These are phyloP conservation scores for Filobasidium wieringae DNA, from an alignment of 768 basidiomycete species.

Conservation along the genomic window DNA sequence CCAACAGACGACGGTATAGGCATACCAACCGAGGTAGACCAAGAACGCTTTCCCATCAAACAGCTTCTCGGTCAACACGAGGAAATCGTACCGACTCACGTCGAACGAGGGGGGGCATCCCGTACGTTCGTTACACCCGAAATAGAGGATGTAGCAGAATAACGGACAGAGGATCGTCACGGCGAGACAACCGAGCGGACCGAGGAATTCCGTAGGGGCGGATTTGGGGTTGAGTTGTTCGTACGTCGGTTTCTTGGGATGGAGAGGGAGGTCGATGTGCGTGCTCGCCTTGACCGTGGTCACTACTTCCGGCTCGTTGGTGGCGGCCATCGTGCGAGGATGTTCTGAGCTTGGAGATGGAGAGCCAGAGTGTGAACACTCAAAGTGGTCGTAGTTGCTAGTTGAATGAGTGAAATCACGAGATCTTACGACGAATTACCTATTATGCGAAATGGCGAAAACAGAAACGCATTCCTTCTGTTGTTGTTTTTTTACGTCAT, in stretches of 20 bases:
- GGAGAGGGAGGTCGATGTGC: slow-evolving; percentile 27
- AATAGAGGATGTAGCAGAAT: slow-evolving; percentile 32
- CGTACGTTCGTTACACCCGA: slow-evolving; percentile 31
- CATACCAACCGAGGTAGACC: slow-evolving; percentile 79
- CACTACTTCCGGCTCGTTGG: slow-evolving; percentile 2
- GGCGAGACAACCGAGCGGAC: slow-evolving; percentile 24
- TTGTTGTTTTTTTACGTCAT: no score
- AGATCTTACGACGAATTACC: no score
- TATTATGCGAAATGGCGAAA: no score
- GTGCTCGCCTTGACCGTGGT: slow-evolving; percentile 34
- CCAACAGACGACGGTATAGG: slow-evolving; percentile 76
- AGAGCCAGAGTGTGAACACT: no score
- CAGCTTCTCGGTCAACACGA: slow-evolving; percentile 43
- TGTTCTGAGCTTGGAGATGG: no score
- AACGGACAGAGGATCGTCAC: slow-evolving; percentile 28
- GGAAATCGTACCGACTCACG: slow-evolving; percentile 7
- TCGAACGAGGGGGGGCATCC: slow-evolving; percentile 34
- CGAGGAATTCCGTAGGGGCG: slow-evolving; percentile 32
- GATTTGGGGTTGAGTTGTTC: slow-evolving; percentile 33
- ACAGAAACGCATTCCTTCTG: no score
- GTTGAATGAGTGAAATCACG: no score
- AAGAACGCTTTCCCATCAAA: slow-evolving; percentile 71
- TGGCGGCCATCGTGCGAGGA: no score
- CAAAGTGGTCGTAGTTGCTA: no score
- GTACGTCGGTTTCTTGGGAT: slow-evolving; percentile 30